phyloP scores from a whole-genome alignment of 805 yeast species.

The Blastobotrys mokoenaii region DNA sequence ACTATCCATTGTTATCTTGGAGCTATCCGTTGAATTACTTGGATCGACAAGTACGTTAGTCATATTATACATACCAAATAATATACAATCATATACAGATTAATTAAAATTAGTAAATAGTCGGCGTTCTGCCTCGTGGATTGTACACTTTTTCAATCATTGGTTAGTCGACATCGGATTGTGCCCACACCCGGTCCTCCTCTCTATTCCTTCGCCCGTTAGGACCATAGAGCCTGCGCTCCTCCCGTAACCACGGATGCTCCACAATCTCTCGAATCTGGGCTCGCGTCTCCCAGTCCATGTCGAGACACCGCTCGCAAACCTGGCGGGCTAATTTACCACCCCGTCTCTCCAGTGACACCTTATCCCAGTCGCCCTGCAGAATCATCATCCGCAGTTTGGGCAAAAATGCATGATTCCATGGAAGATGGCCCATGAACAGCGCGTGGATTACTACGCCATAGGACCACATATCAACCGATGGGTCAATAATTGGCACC shows the following conservation, averaged over 20 bases:
- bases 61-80: neutral
- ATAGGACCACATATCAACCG: slow-evolving; percentile 85
- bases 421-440: slow-evolving; percentile 68
- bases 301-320: slow-evolving; percentile 13
- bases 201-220: neutral
- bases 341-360: slow-evolving; percentile 27
- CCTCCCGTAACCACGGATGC: neutral
- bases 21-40: too few species aligned
- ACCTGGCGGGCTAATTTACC: slow-evolving; percentile 11
- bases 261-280: slow-evolving; percentile 10
- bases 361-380: slow-evolving; percentile 52
- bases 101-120: neutral
- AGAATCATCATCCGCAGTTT: slow-evolving; percentile 63
- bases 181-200: neutral
- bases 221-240: neutral
- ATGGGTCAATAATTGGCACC: slow-evolving; percentile 47
- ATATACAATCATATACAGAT: slow-evolving; percentile 1
- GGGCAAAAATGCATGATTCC: slow-evolving; percentile 78
- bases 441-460: slow-evolving; percentile 74
- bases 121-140: too few species aligned
- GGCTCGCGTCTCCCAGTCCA: slow-evolving; percentile 12
- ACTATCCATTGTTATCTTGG: too few species aligned
- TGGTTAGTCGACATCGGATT: neutral
- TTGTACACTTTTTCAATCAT: too few species aligned
- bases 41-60: too few species aligned